Evolutionary conservation across 1,139 yeast species (phyloP), one percentile per base, ranked within the genome.

Genomic region (Ogataea hybrid): DNA sequence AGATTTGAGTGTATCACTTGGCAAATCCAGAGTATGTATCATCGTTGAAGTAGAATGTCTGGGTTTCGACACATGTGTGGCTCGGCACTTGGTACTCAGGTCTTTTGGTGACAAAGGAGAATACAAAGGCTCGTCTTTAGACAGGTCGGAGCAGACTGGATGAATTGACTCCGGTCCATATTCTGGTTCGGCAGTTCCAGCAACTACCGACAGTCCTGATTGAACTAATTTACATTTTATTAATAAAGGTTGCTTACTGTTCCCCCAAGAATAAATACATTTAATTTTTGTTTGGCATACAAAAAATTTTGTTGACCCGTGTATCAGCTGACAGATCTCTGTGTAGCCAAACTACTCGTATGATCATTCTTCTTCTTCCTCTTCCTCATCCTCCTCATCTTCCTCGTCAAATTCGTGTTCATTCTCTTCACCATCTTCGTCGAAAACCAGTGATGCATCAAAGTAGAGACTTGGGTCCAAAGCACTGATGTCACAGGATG

Each of bases 141-240:
- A 30, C 9, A 52, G 25, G 41, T 70, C 67, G 43, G 84, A 79
- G 39, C 82, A 69, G 45, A 89, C 79, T n/a, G 97, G 77, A 58
- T 84, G 90, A 55, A 92, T 87, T 37, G 96, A 95, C 43, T 83
- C 96, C 36, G 83, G 76, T 41, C 98, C 98, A 59, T 92, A 92
- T 61, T 85, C 95, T 20, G 98, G 98, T 65, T 92, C 98, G 2
- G 96, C 96, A 14, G 95, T 79, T 39, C 98, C 98, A 6, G 97
- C 94, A 35, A 89, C 92, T 5, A 95, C 92, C 16, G 97, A 88
- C 36, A 92, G 77, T 43, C 95, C 63, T 5, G 58, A 49, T 45
- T 60, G 64, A 32, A 58, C 60, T 37, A 59, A 39, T 41, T 58
- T 60, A 60, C 64, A 59, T 59, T 14, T 21, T 21, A 20, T 25